Base-by-base conservation (phyloP, 768 basidiomycete genomes). In the Mycena vitilis region DNA sequence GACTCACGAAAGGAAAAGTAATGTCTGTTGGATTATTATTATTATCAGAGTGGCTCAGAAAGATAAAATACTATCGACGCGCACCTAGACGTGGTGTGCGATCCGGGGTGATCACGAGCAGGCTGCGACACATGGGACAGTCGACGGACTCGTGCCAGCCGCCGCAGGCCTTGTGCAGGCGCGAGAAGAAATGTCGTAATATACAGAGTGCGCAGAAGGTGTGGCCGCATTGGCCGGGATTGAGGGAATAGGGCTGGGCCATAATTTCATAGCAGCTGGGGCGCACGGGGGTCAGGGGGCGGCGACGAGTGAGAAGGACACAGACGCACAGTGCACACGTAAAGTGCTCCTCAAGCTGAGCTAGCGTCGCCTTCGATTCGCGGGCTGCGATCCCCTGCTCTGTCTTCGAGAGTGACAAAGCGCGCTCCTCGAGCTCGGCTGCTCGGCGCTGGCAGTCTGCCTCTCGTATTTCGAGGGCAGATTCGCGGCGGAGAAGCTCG, bases 171-270 rank as follows among this genome's bases (percentile, higher is more conserved):
- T 80, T 81, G 77, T 91, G 90, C 36, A 91, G 78, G 55, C 87
- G 86, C 73, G 89, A 88, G 80, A 91, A 91, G 78, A 88, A 87
- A 88, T 89, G 90, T 73, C 87, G 87, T 37, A 91, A 76, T 68
- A 90, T 88, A 77, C 89, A 91, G 55, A 88, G 78, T 37, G 87
- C 86, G 74, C 89, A 91, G 73, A 89, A 92, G 5, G 89, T 86
- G 73, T 92, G 91, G 12, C 91, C 91, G 68, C 91, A 92, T 47
- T 80, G 78, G 16, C 80, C 81, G 20, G 88, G 85, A 64, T 82
- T 85, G 48, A 91, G 78, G 38, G 80, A 78, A 73, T 88, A 88
- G 10, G 91, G 91, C 69, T 83, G 83, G 2, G 89, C 87, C 83
- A 91, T 82, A 61, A 88, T 82, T 68, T 91, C 90, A 73, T 86